phyloP scores from a whole-genome alignment of 495 filamentous ascomycete genomes.

The Lichina pygmaea region DNA sequence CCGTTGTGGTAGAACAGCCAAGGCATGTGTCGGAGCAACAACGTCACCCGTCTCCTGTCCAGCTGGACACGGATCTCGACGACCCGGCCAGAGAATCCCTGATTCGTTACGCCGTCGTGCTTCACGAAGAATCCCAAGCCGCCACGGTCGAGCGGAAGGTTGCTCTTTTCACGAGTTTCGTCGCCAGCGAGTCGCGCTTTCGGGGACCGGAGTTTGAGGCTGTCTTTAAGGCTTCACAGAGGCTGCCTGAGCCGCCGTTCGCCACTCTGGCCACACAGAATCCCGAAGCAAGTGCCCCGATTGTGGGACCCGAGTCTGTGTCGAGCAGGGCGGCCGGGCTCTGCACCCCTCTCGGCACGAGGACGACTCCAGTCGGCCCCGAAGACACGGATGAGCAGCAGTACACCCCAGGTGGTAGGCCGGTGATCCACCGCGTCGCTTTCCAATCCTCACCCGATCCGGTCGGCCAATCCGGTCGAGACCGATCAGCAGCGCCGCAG shows the following conservation, averaged over 20 bases:
- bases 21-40: neutral
- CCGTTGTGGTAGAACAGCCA: too few species aligned
- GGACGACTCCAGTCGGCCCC: neutral
- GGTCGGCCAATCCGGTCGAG: neutral
- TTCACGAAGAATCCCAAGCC: conserved; percentile 7
- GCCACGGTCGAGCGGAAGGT: conserved; percentile 7
- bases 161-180: conserved; percentile 8
- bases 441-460: neutral
- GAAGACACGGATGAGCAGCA: neutral
- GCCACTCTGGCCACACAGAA: neutral
- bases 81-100: conserved; percentile 9
- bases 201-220: neutral
- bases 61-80: conserved; percentile 6
- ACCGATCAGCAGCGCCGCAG: neutral
- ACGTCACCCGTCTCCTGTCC: conserved; percentile 3
- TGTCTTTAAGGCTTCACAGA: too few species aligned
- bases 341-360: too few species aligned
- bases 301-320: neutral
- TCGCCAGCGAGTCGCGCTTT: conserved; percentile 6
- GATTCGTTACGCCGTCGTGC: conserved; percentile 9
- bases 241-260: too few species aligned
- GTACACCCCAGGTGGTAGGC: conserved; percentile 3
- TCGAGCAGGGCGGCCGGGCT: too few species aligned
- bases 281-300: neutral
- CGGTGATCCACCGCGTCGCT: neutral